Base-by-base conservation (phyloP, 345 rosid species). In the Excoecaria cochinchinensis region DNA sequence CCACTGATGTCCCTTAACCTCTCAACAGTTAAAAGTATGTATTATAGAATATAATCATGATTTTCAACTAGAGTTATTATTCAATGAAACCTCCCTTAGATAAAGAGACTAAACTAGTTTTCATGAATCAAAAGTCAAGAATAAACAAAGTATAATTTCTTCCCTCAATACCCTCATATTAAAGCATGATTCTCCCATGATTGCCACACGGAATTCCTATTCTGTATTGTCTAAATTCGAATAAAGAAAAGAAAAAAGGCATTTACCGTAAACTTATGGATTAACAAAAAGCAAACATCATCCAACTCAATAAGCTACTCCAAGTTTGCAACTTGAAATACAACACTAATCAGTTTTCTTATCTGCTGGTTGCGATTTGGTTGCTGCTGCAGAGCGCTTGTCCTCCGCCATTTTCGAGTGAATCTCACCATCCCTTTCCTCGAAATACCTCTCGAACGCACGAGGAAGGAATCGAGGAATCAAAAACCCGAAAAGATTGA, bases 391-490 rank as follows among this genome's bases (percentile, higher is more conserved):
- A 22, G 70, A 59, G 19, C 69, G 80, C 80, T 85, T 86, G 70
- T 93, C 97, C 72, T 89, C 91, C 1, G 79, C 84, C 76, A 69
- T 82, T 80, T 93, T 93, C 9, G 83, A 84, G 13, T 74, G 73
- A 15, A 67, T 70, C 81, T 95, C 97, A 48, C 89, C 87, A 51
- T 89, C 87, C 36, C 79, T 86, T 12, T 89, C 93, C 55, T 71
- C 69, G 67, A 91, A 88, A 77, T 91, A 90, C 50, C 67, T 89
- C 82, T 93, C 90, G 13, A 95, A 93, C 15, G 98, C 93, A 6
- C 88, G 86, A 42, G 99, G 99, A 11, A 95, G 87, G 78, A 91
- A 91, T 46, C 79, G 81, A 9, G 97, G 99, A 64, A 95, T 89
- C 87, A 93, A 80, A 83, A 95, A 90, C 64, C 86, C 81, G 9